These are phyloP conservation scores for Westerdykella ornata DNA, from an alignment of 2,329 filamentous ascomycete species.

Conservation along the genomic window DNA sequence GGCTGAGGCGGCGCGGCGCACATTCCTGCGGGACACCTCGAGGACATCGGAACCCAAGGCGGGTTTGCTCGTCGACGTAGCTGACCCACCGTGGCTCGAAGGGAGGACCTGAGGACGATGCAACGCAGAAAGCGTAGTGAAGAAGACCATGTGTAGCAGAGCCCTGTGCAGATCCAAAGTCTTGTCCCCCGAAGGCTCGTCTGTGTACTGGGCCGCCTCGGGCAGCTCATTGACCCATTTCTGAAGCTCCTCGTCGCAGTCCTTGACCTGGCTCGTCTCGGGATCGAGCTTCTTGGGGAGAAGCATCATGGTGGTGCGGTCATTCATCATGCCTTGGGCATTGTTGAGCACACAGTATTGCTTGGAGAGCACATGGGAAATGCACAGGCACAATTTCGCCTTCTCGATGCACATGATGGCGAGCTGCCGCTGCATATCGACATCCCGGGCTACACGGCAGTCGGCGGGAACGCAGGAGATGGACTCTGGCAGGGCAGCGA, in stretches of 20 bases:
- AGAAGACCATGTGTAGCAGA: constrained; percentile 89
- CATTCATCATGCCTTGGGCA: constrained; percentile 64
- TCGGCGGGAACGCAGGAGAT: constrained; percentile 62
- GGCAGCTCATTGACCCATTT: constrained; percentile 71
- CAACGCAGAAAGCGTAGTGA: constrained; percentile 82
- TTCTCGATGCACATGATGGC: constrained; percentile 89
- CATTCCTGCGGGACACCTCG: constrained; percentile 73
- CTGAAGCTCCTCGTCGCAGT: constrained; percentile 71
- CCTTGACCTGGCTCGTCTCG: constrained; percentile 71
- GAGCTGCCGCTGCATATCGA: constrained; percentile 66
- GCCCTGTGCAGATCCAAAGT: constrained; percentile 67
- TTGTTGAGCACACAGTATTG: constrained; percentile 90
- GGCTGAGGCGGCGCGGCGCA: constrained; percentile 74
- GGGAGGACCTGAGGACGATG: constrained; percentile 88
- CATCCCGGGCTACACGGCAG: constrained; percentile 65
- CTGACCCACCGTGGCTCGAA: constrained; percentile 50
- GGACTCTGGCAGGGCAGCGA: constrained; percentile 59
- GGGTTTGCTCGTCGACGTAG: constrained; percentile 20
- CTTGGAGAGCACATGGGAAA: constrained; percentile 80
- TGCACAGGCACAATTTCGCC: constrained; percentile 79
- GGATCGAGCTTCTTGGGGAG: constrained; percentile 80
- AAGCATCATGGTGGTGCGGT: constrained; percentile 76
- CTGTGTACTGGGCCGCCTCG: constrained; percentile 61
- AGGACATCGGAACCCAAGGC: constrained; percentile 57
- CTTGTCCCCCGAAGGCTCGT: constrained; percentile 53